Percentiles rank a stretch among this genome's conserved stretches.
Conservation (phyloP, 305 asterid genomes). For the Solanum aculeatissimum region DNA sequence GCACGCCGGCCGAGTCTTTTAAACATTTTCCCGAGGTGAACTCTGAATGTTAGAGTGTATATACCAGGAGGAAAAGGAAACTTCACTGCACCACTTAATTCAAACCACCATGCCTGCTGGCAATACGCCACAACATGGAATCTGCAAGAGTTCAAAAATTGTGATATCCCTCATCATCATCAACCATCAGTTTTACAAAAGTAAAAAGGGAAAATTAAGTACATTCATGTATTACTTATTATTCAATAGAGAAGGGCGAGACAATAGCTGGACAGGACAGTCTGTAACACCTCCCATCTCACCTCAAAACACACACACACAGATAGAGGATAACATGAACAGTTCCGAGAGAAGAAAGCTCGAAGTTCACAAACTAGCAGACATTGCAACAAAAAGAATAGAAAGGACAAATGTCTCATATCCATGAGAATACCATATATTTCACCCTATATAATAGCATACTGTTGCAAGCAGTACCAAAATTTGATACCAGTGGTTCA, state of each 20-base stretch:
- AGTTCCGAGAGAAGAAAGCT: neutral
- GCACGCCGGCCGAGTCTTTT: slow-evolving; percentile 84
- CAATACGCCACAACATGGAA: slow-evolving; percentile 74
- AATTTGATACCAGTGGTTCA: neutral
- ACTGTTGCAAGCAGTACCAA: neutral
- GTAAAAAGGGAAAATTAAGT: neutral
- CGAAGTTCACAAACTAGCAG: neutral
- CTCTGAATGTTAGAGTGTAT: slow-evolving; percentile 67
- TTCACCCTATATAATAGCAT: neutral
- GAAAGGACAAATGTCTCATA: neutral
- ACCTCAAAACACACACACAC: neutral
- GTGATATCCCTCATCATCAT: neutral
- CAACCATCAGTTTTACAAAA: neutral
- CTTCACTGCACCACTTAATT: slow-evolving; percentile 65
- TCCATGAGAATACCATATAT: neutral
- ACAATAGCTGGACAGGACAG: neutral
- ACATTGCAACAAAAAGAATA: neutral
- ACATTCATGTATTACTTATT: neutral
- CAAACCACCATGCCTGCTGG: slow-evolving; percentile 99
- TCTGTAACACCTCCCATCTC: neutral
- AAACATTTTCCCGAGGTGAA: slow-evolving; percentile 74
- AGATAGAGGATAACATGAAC: neutral
- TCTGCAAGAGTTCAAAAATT: slow-evolving; percentile 17
- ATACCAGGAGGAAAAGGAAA: slow-evolving; percentile 89
- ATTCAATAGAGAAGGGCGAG: neutral